Percentiles rank a stretch among this genome's conserved stretches.
Conservation (phyloP, 2,329 filamentous ascomycete species). For the Nigrograna mackinnonii region DNA sequence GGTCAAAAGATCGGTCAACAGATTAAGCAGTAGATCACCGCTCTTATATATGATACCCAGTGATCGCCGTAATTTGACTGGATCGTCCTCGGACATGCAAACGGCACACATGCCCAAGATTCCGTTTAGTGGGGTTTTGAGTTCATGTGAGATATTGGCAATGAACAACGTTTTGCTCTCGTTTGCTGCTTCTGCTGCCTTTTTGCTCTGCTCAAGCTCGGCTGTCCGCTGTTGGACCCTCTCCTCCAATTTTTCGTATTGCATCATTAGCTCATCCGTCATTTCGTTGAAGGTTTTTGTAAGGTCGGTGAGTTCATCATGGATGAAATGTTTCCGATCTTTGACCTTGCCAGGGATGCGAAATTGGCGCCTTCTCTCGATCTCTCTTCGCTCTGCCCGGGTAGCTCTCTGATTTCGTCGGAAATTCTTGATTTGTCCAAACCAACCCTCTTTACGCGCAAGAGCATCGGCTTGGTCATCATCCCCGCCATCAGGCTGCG, state of each 20-base stretch:
- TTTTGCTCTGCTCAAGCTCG: constrained; percentile 86
- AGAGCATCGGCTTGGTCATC: constrained; percentile 53
- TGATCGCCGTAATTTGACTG: constrained; percentile 76
- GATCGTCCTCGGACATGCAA: constrained; percentile 88
- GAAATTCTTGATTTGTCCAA: constrained; percentile 40
- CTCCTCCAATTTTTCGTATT: constrained; percentile 83
- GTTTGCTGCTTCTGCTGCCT: constrained; percentile 91
- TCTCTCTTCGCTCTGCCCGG: constrained; percentile 41
- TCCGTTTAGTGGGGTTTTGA: constrained; percentile 94
- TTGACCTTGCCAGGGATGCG: constrained; percentile 84
- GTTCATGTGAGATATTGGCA: constrained; percentile 84
- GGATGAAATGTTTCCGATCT: constrained; percentile 73
- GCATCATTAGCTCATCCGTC: constrained; percentile 85
- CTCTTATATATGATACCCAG: constrained; percentile 89
- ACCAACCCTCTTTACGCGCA: constrained; percentile 51
- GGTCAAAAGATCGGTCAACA: constrained; percentile 85
- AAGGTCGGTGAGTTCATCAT: constrained; percentile 83
- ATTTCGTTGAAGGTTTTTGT: constrained; percentile 90
- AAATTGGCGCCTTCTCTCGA: constrained; percentile 61
- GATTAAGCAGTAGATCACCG: constrained; percentile 79
- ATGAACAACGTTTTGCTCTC: constrained; percentile 98
- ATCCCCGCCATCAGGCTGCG: constrained; percentile 40
- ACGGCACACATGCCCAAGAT: constrained; percentile 94
- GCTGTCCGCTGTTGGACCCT: constrained; percentile 81
- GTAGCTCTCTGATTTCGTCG: constrained; percentile 35